These are phyloP conservation scores for Pseudodiploospora longispora DNA, from an alignment of 2,329 filamentous ascomycete species.

Conservation along the genomic window DNA sequence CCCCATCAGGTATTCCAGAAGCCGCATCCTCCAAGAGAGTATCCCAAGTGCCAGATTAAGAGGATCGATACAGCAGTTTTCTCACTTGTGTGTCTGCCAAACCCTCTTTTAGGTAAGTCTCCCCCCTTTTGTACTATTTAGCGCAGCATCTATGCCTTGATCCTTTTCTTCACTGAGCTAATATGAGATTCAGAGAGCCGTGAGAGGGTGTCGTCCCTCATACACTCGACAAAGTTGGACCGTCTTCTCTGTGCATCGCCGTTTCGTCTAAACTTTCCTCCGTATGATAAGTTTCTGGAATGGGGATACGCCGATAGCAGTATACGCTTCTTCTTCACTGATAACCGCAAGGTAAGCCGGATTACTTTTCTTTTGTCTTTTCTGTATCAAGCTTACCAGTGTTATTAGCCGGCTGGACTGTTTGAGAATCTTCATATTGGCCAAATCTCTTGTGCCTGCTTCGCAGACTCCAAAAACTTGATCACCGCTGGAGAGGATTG, in stretches of 20 bases:
- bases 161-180: background rate
- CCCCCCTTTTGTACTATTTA: background rate
- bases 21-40: conserved; percentile 69
- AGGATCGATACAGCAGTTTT: conserved; percentile 73
- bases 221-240: conserved; percentile 72
- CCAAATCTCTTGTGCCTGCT: conserved; percentile 73
- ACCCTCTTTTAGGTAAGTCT: conserved; percentile 59
- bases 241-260: conserved; percentile 75
- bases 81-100: conserved; percentile 67
- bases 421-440: conserved; percentile 93
- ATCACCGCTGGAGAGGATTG: conserved; percentile 91
- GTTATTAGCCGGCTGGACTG: conserved; percentile 58
- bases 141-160: background rate
- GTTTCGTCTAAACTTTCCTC: conserved; percentile 80
- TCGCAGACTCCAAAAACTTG: conserved; percentile 83
- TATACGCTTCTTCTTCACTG: conserved; percentile 80
- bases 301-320: conserved; percentile 95
- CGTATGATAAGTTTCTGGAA: conserved; percentile 88
- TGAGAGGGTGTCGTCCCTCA: conserved; percentile 72
- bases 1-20: conserved; percentile 88
- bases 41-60: conserved; percentile 53
- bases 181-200: conserved; percentile 44
- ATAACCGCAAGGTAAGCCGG: conserved; percentile 59
- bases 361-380: too few relatives aligned
- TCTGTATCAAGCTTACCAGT: background rate